Evolutionary conservation across 2,329 filamentous ascomycete species (phyloP).

Genomic region (Purpureocillium takamizusanense): DNA sequence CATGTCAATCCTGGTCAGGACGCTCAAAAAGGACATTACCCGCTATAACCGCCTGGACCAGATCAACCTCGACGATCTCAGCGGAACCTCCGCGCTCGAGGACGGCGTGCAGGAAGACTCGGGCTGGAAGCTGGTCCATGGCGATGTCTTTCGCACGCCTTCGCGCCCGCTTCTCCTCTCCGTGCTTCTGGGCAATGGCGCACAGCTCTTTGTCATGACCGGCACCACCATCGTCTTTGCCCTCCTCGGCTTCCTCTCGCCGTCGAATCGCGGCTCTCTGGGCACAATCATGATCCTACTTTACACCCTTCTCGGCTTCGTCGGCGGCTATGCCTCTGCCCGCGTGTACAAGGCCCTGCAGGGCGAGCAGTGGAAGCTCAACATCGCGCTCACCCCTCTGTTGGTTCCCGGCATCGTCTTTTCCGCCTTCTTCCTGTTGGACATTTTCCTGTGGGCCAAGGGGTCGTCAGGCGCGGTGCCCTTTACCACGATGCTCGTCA

Average conservation of each 20-base stretch:
- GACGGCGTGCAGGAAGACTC: constrained; percentile 96
- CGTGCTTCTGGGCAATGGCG: constrained; percentile 83
- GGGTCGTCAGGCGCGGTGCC: constrained; percentile 88
- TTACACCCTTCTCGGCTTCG: constrained; percentile 85
- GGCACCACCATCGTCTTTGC: constrained; percentile 91
- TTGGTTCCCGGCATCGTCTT: constrained; percentile 85
- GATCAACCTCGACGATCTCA: constrained; percentile 82
- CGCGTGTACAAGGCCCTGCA: constrained; percentile 91
- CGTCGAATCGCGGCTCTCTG: constrained; percentile 88
- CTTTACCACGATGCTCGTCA: constrained; percentile 91
- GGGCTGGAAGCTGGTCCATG: constrained; percentile 96
- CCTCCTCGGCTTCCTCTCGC: constrained; percentile 87
- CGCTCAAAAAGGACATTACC: constrained; percentile 89
- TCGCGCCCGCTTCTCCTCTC: constrained; percentile 76
- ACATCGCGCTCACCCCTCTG: constrained; percentile 80
- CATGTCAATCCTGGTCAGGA: constrained; percentile 80
- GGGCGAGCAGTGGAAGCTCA: constrained; percentile 89
- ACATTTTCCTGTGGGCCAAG: constrained; percentile 94
- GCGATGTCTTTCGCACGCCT: constrained; percentile 90
- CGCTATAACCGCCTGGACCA: constrained; percentile 92
- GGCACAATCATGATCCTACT: constrained; percentile 89
- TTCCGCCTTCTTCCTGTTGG: constrained; percentile 79
- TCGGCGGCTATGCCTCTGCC: constrained; percentile 84
- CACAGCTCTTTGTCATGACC: constrained; percentile 96
- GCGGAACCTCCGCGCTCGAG: constrained; percentile 68